These are phyloP conservation scores for Malus hybrid DNA, from an alignment of 331 rosid species.

Conservation along the genomic window DNA sequence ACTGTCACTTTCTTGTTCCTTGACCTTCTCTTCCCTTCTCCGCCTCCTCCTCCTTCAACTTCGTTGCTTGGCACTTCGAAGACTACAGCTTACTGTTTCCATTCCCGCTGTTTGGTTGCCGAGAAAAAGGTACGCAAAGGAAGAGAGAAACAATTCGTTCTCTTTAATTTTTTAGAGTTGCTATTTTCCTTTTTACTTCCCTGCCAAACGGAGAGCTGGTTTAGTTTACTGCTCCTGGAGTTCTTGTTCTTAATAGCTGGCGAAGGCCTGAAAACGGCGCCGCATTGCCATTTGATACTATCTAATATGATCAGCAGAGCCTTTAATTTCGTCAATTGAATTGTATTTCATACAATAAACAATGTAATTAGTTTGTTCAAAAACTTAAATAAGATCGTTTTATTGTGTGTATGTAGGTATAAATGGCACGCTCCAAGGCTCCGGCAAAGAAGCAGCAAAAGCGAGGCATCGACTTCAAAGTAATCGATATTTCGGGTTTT, in stretches of 20 bases:
- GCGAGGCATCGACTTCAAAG: slow-evolving; percentile 73
- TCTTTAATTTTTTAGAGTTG: not conserved
- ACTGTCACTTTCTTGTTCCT: too few species aligned
- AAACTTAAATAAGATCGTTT: not conserved
- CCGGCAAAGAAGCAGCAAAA: slow-evolving; percentile 52
- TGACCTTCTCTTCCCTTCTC: too few species aligned
- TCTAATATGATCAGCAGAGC: not conserved
- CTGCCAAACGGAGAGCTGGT: not conserved
- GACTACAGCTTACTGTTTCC: too few species aligned
- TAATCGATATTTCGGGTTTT: not conserved
- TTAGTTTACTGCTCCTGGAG: not conserved
- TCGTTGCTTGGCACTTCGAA: too few species aligned
- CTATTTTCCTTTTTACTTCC: not conserved
- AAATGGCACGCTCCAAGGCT: slow-evolving; percentile 57
- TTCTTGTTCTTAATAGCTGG: not conserved
- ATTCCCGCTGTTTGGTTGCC: not conserved
- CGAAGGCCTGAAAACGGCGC: not conserved
- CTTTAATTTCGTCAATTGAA: not conserved
- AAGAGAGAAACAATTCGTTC: not conserved
- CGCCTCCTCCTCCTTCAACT: too few species aligned
- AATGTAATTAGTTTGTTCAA: not conserved
- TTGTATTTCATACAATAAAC: not conserved
- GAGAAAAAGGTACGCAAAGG: not conserved
- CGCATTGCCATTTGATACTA: not conserved
- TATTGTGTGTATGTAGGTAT: not conserved